These are phyloP conservation scores for Mycena latifolia DNA, from an alignment of 768 basidiomycete species.

Conservation along the genomic window DNA sequence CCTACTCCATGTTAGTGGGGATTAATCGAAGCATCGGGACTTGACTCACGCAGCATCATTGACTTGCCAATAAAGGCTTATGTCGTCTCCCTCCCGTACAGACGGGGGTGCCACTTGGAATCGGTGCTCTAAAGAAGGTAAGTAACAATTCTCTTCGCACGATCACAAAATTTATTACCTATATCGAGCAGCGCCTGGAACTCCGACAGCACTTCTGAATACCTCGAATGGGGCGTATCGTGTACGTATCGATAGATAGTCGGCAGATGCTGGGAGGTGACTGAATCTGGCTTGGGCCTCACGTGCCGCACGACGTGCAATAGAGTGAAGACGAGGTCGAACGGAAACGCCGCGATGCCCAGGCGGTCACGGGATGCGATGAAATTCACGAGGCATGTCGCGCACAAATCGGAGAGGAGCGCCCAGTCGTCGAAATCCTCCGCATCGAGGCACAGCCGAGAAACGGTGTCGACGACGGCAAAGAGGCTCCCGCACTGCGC, in stretches of 20 bases:
- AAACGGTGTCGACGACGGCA: conserved; percentile 12
- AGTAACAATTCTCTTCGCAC: background rate
- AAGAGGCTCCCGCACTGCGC: conserved; percentile 16
- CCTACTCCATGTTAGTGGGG: background rate
- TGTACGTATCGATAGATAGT: conserved; percentile 14
- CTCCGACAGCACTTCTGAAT: conserved; percentile 12
- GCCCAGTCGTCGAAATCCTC: conserved; percentile 15
- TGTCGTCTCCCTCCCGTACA: background rate
- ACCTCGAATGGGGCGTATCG: conserved; percentile 15
- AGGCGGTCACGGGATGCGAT: conserved; percentile 8
- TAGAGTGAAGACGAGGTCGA: conserved; percentile 14
- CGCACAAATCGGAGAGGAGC: conserved; percentile 9
- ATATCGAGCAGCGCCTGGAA: conserved; percentile 9
- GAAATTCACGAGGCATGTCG: conserved; percentile 21
- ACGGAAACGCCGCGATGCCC: conserved; percentile 7
- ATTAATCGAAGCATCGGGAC: background rate
- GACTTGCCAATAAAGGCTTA: background rate
- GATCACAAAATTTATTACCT: background rate
- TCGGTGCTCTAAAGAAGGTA: background rate
- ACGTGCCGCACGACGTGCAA: background rate
- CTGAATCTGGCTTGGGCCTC: background rate
- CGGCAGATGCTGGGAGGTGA: background rate
- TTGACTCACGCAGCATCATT: background rate
- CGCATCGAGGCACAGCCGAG: background rate
- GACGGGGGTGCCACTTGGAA: background rate